Evolutionary conservation across 805 yeast species (phyloP), one percentile per base, ranked within the genome.

Genomic region (Teunomyces cretensis): DNA sequence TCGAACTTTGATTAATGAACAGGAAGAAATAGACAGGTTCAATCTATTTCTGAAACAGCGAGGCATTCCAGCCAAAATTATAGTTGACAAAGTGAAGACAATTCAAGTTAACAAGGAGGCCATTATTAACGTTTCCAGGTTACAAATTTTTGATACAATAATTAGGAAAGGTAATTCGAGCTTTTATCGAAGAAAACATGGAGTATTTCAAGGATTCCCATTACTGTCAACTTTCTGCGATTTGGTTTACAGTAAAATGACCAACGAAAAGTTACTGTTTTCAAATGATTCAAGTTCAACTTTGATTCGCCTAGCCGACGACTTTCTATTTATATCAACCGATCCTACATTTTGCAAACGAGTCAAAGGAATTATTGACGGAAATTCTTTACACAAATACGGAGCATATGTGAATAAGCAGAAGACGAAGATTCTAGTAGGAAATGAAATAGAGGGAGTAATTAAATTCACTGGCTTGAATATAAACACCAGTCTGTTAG

Each of bases 181-280:
- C 13, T 30, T 42, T n/a, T 70, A 49, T 55, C 56, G 60, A n/a
- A 67, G 96, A 46, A 78, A 67, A 35, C 61, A 67, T 8, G 98
- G 98, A 0, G 72, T 92, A 0, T 90, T 84, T 43, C 98, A 91
- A 65, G 98, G 98, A 0, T 79, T 88, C 6, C 81, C 84, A 1
- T 61, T 90, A 3, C 92, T 96, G 45, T 77, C 86, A 1, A 68
- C 83, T 4, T 71, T 91, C 30, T 89, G 96, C 50, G 88, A 89
- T 50, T 51, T 89, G 1, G 76, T 87, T 0, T 85, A 86, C 54
- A 89, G 86, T 55, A 70, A 75, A 1, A 57, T 91, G 26, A 74
- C 86, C 9, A 69, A 72, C 24, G 67, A 70, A 16, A 51, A 56
- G 11, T 58, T 69, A 43, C 40, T 51, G 6, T 55, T 57, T 32